Base-by-base conservation (phyloP, 2,329 filamentous ascomycete genomes). In the Nothopassalora personata region DNA sequence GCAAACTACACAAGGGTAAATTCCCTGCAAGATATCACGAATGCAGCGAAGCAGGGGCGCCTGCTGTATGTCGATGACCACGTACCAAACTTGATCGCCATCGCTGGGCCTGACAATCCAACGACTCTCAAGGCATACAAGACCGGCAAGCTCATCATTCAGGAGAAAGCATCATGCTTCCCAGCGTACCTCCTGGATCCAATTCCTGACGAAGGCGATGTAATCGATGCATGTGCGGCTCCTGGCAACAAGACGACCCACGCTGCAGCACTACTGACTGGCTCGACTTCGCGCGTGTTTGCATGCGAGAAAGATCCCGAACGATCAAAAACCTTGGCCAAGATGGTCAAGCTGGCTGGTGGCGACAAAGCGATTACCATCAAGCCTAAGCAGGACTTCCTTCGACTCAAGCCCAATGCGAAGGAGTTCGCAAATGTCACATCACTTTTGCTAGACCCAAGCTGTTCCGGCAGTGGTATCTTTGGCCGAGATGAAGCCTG, bases 161-260 rank as follows among this genome's bases (percentile, higher is more conserved):
- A 99, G 73, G 94, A 97, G 70, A 97, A 97, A 74, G 93, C 94
- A 0, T 97, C 92, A 0, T 99, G 94, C 71, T 97, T 99, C 69
- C 94, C 94, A 0, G 94, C 93, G 0, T 94, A 94, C 71, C 79
- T 99, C 2, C 79, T 99, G 0, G 81, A 96, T 54, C 85, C 88
- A 0, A 77, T 76, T 0, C 77, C 84, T 8, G 79, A 83, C 58
- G 83, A 87, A 64, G 90, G 90, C 27, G 86, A 94, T 68, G 79
- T 95, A 8, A 84, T 97, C n/a, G 94, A 99, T 73, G 90, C 90
- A 0, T 97, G 93, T 72, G 90, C 94, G 0, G 94, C 94, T 0
- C 94, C 94, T 1, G 94, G 94, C 5, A 99, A 99, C 74, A 99
- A 99, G 76, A 97, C 94, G 1, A 97, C 93, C 7, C 94, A 97